Conservation (phyloP, 257 asterid genomes). For the Gardenia jasminoides region DNA sequence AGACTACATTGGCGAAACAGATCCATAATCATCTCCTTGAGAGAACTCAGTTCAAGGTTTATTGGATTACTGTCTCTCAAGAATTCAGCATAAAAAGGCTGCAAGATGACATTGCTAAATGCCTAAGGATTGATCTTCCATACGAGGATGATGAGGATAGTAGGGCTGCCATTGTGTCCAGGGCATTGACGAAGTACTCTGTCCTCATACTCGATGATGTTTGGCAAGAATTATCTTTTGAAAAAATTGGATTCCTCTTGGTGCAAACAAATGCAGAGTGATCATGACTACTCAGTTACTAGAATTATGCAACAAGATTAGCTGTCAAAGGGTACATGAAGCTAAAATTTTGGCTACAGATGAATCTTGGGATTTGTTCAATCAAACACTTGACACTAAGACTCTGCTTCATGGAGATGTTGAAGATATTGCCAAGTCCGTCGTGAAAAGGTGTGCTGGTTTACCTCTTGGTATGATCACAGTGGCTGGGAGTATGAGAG, state of each 20-base stretch:
- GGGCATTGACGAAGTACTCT: too few species aligned
- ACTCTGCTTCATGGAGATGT: background rate
- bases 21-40: background rate
- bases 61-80: too few species aligned
- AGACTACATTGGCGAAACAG: background rate
- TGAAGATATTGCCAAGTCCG: slow-evolving; percentile 4
- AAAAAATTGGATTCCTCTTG: too few species aligned
- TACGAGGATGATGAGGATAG: background rate
- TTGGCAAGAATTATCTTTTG: too few species aligned
- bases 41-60: too few species aligned
- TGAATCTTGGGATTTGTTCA: slow-evolving; percentile 8
- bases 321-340: too few species aligned
- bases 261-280: background rate
- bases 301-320: background rate
- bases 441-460: background rate
- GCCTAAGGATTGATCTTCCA: too few species aligned
- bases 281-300: slow-evolving; percentile 4
- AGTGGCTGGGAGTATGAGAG: slow-evolving; percentile 12
- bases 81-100: too few species aligned
- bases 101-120: too few species aligned
- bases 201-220: too few species aligned
- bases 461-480: slow-evolving; percentile 6
- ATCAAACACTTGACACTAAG: background rate
- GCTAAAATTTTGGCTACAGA: background rate
- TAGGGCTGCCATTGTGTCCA: too few species aligned